These are phyloP conservation scores for Lactifluus hygrophoroides DNA, from an alignment of 768 basidiomycete species.

Conservation along the genomic window DNA sequence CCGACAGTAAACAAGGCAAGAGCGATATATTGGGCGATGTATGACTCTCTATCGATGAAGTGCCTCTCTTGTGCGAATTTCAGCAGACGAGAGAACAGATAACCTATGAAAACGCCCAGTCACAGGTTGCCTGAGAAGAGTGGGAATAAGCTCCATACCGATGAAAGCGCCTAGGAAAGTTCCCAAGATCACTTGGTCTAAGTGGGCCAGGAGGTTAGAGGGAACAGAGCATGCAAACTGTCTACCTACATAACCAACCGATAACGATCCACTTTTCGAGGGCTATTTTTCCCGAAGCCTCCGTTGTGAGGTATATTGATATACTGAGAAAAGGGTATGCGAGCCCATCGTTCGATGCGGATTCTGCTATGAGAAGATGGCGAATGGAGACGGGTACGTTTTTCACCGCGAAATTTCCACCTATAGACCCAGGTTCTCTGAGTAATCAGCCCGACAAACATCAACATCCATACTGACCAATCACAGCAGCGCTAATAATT, in stretches of 20 bases:
- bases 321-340: slow-evolving; percentile 89
- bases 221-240: background rate
- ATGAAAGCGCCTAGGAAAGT: slow-evolving; percentile 53
- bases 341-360: slow-evolving; percentile 92
- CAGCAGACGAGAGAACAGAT: slow-evolving; percentile 66
- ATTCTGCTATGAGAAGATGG: slow-evolving; percentile 77
- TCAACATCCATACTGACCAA: slow-evolving; percentile 35
- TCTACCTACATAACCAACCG: slow-evolving; percentile 65
- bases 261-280: slow-evolving; percentile 80
- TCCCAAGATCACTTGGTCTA: slow-evolving; percentile 79
- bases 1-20: slow-evolving; percentile 69
- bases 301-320: slow-evolving; percentile 77
- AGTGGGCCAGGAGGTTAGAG: background rate
- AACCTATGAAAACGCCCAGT: slow-evolving; percentile 33
- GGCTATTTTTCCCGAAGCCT: slow-evolving; percentile 51
- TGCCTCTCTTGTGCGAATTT: slow-evolving; percentile 52
- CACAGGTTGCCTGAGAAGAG: background rate
- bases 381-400: slow-evolving; percentile 72
- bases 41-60: slow-evolving; percentile 75
- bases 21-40: slow-evolving; percentile 76
- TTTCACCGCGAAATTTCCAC: slow-evolving; percentile 58
- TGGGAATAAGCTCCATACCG: slow-evolving; percentile 24
- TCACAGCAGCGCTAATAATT: slow-evolving; percentile 79
- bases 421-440: slow-evolving; percentile 28
- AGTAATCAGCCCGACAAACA: background rate